Evolutionary conservation across 306 rosid species (phyloP), one percentile per base, ranked within the genome.

Genomic region (Ceratonia siliqua): DNA sequence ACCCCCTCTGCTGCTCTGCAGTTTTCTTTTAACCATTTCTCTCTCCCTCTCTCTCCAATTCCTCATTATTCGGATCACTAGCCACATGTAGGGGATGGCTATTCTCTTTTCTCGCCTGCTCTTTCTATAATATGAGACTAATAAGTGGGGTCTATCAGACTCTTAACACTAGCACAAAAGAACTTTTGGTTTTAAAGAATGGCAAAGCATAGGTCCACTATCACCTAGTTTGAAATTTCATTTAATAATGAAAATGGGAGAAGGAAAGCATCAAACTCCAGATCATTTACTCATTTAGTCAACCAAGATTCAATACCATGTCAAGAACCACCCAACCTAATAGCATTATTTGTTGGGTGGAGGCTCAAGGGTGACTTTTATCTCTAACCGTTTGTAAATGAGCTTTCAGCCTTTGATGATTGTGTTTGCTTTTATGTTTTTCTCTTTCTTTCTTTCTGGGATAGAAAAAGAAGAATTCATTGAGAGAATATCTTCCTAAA

Each of bases 401-500:
- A 24, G 17, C n/a, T 22, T 54, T 54, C 35, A 22, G 33, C 35
- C 8, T 55, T 25, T 55, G 18, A 55, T 55, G 62, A 25, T 27
- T 55, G 9, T 27, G 7, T 6, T 12, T 30, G 2, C 62, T 11
- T 9, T 55, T 55, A 55, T 55, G 18, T 9, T 12, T 42, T 2
- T 12, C 36, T 55, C 5, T 25, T 2, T 21, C 18, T 24, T 25
- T 55, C 36, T 13, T 25, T 30, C 17, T 25, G 12, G 33, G 10
- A 21, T 21, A 55, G 18, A 25, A 62, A 20, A 62, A 7, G 42
- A 64, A 13, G 42, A 64, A 13, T 42, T 22, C 24, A 41, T 20
- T 8, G 17, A 36, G 49, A 62, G 21, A 39, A 63, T 35, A 63
- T 64, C 70, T 64, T 64, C 36, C 70, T 39, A 12, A 41, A n/a